Conservation (phyloP, 2,329 filamentous ascomycete species). For the Fusarium sp. region DNA sequence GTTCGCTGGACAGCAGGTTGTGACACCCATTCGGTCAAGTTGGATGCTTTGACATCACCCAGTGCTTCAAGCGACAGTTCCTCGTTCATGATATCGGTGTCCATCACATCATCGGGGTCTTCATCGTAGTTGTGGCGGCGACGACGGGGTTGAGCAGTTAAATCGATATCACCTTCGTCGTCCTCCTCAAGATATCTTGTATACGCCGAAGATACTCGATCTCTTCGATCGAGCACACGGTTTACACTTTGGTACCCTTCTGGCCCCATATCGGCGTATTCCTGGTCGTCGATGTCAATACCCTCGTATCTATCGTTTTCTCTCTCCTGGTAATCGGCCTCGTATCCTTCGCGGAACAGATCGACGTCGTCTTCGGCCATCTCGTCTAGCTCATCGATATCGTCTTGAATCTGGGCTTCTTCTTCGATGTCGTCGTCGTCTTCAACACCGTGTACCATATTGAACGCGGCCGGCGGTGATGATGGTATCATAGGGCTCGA, state of each 20-base stretch:
- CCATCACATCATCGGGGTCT: constrained; percentile 91
- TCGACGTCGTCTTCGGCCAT: constrained; percentile 86
- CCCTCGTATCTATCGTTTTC: constrained; percentile 78
- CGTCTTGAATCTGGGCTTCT: constrained; percentile 78
- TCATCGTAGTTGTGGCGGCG: constrained; percentile 94
- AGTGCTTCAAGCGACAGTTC: constrained; percentile 93
- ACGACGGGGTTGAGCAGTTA: constrained; percentile 86
- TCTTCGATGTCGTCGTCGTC: constrained; percentile 80
- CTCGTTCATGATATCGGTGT: constrained; percentile 93
- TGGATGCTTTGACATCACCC: constrained; percentile 92
- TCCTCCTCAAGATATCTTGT: constrained; percentile 77
- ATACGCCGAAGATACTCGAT: constrained; percentile 80
- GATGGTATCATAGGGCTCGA: constrained; percentile 77
- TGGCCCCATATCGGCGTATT: constrained; percentile 78
- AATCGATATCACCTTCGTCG: constrained; percentile 85
- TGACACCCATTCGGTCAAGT: constrained; percentile 94
- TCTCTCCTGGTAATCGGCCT: constrained; percentile 76
- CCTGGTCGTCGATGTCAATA: constrained; percentile 81
- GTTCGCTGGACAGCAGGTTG: constrained; percentile 90
- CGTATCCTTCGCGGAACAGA: constrained; percentile 79
- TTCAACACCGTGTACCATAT: constrained; percentile 75
- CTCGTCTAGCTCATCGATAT: constrained; percentile 83
- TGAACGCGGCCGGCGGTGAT: constrained; percentile 70
- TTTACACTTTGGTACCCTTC: constrained; percentile 76
- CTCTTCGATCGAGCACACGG: constrained; percentile 78